These are phyloP conservation scores for Vitis labrusca DNA, from an alignment of 164 flowering plant species.

Conservation along the genomic window DNA sequence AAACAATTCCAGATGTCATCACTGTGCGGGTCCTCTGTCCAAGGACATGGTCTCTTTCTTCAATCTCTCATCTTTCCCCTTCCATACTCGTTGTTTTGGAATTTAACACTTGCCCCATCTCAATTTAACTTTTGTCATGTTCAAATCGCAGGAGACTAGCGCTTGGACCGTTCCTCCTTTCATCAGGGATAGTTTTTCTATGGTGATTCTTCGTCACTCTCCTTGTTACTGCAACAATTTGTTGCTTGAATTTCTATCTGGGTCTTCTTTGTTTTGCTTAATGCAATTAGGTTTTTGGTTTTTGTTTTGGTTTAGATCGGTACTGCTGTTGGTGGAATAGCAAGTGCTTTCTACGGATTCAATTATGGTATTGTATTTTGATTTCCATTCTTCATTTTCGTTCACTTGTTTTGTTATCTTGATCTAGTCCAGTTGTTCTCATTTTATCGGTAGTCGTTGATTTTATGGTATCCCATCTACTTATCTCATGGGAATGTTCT, in stretches of 20 bases:
- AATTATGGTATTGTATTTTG: constrained; percentile 59
- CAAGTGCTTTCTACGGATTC: constrained; percentile 90
- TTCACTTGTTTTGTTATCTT: not conserved
- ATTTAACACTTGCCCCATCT: not conserved
- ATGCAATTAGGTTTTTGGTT: not conserved
- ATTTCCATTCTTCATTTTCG: not conserved
- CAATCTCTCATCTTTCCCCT: not conserved
- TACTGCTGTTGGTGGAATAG: constrained; percentile 86
- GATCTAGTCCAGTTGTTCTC: too few relatives aligned
- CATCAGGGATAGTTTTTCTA: constrained; percentile 82
- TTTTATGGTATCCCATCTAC: too few relatives aligned
- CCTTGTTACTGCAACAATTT: not conserved
- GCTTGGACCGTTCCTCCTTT: constrained; percentile 71
- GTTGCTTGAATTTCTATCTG: not conserved
- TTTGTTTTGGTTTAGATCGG: constrained; percentile 59
- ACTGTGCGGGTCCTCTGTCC: constrained; percentile 90
- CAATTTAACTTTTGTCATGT: not conserved
- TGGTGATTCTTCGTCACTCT: constrained; percentile 40
- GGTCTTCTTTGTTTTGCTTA: not conserved
- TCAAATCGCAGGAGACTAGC: constrained; percentile 68
- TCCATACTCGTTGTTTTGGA: not conserved
- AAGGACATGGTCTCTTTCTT: constrained; percentile 55
- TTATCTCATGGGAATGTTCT: too few relatives aligned
- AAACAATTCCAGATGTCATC: constrained; percentile 49
- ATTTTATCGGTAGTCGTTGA: too few relatives aligned